These are phyloP conservation scores for Xylariomycetidae sp. DNA, from an alignment of 2,329 filamentous ascomycete species.

Conservation along the genomic window DNA sequence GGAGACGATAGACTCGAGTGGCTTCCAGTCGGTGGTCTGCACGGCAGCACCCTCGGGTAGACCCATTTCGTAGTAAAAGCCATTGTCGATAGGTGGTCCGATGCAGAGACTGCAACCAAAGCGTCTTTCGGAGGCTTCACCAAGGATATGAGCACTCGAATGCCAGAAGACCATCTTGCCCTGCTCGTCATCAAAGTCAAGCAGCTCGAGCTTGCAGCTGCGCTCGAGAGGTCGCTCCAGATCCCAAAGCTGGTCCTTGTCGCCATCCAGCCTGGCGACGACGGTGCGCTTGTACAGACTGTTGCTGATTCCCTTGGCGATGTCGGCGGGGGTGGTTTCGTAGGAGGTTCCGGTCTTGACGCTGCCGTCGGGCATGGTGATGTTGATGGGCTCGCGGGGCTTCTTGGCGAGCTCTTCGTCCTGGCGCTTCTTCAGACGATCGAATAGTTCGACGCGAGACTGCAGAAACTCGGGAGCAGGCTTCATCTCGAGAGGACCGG, in stretches of 20 bases:
- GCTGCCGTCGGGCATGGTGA: constrained; percentile 68
- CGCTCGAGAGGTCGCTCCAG: constrained; percentile 83
- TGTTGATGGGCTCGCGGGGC: constrained; percentile 66
- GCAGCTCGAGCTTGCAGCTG: constrained; percentile 76
- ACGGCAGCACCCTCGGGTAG: constrained; percentile 65
- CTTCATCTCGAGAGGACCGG: constrained; percentile 41
- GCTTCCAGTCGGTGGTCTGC: constrained; percentile 72
- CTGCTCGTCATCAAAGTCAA: constrained; percentile 67
- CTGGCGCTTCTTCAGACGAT: constrained; percentile 77
- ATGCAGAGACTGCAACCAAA: constrained; percentile 92
- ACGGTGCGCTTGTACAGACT: constrained; percentile 81
- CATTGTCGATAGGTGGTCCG: constrained; percentile 83
- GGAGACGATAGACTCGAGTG: constrained; percentile 71
- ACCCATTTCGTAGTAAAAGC: constrained; percentile 98
- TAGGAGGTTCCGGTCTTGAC: constrained; percentile 72
- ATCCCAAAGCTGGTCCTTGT: constrained; percentile 74
- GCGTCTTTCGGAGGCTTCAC: constrained; percentile 83
- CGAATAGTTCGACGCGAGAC: constrained; percentile 78
- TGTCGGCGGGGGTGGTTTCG: constrained; percentile 81
- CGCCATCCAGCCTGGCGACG: constrained; percentile 75
- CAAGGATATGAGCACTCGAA: constrained; percentile 90
- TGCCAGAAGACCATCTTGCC: constrained; percentile 98
- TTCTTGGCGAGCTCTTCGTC: constrained; percentile 60
- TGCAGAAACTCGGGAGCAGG: constrained; percentile 69
- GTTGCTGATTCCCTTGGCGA: constrained; percentile 76